phyloP scores from a whole-genome alignment of 768 basidiomycete species.

The Pleurotus tuoliensis region DNA sequence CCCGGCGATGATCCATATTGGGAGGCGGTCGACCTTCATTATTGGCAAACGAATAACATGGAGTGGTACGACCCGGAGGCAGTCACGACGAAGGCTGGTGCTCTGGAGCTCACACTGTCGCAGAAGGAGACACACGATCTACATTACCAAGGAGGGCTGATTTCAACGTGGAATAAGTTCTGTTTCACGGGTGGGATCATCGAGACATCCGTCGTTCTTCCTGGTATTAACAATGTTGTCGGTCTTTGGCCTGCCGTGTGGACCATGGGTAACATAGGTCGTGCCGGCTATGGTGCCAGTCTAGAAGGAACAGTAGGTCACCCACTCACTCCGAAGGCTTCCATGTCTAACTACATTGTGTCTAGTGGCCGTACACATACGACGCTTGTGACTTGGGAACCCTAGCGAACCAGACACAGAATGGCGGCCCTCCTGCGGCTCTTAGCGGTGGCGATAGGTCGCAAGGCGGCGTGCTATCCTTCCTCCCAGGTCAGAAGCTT shows the following conservation, averaged over 20 bases:
- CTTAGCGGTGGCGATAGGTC: constrained; percentile 54
- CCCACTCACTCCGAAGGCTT: too few species aligned
- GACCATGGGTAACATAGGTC: constrained; percentile 80
- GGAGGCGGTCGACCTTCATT: constrained; percentile 81
- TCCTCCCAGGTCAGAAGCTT: constrained; percentile 82
- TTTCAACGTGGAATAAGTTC: constrained; percentile 84
- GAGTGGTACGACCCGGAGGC: constrained; percentile 91
- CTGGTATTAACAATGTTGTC: constrained; percentile 58
- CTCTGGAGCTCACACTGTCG: constrained; percentile 70
- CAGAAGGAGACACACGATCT: constrained; percentile 66
- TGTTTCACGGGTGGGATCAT: constrained; percentile 90
- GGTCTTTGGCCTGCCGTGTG: constrained; percentile 82
- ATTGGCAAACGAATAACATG: constrained; percentile 76
- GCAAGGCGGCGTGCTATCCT: constrained; percentile 60
- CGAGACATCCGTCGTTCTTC: constrained; percentile 63
- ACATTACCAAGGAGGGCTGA: constrained; percentile 68
- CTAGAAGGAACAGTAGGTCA: constrained; percentile 68
- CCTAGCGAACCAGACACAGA: constrained; percentile 73
- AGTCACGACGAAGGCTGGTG: constrained; percentile 69
- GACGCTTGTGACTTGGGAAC: constrained; percentile 95
- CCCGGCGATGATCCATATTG: constrained; percentile 89
- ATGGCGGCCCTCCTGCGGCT: constrained; percentile 61
- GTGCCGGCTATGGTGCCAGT: constrained; percentile 85
- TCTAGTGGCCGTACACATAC: constrained; percentile 79
- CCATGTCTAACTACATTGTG: neutral